phyloP scores from a whole-genome alignment of 768 basidiomycete species.

The Pleurotus tuber-regium region DNA sequence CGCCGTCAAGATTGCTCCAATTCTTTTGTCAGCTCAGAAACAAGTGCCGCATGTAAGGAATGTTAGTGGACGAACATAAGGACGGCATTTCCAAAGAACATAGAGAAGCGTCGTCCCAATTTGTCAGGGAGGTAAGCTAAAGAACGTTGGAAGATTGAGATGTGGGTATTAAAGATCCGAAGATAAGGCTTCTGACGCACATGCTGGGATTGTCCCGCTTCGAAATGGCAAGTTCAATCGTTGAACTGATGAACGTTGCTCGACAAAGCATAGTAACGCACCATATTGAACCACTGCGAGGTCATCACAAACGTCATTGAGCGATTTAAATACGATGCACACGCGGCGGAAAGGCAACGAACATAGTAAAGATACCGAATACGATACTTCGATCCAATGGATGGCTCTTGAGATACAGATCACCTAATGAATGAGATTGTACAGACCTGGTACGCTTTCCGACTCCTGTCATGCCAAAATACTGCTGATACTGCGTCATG shows the following conservation, averaged over 20 bases:
- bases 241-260: conserved; percentile 4
- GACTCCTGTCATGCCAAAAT: conserved; percentile 42
- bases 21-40: conserved; percentile 22
- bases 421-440: neutral
- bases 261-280: conserved; percentile 17
- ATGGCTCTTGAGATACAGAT: neutral
- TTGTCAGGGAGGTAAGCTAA: conserved; percentile 44
- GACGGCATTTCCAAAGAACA: conserved; percentile 46
- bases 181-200: conserved; percentile 22
- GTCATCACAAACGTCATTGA: neutral
- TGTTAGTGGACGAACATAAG: conserved; percentile 33
- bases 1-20: conserved; percentile 48
- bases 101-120: conserved; percentile 47
- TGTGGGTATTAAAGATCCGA: neutral
- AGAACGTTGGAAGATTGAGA: conserved; percentile 1
- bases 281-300: conserved; percentile 36
- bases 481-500: conserved; percentile 45
- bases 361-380: conserved; percentile 54
- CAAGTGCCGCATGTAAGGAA: neutral
- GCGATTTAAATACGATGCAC: too few species aligned
- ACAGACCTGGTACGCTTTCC: conserved; percentile 41
- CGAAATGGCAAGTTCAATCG: conserved; percentile 5
- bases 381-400: conserved; percentile 33
- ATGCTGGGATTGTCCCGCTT: conserved; percentile 44
- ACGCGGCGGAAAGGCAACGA: conserved; percentile 13